Base-by-base conservation (phyloP, 805 yeast species). In the Ogataea parapolymorpha region DNA sequence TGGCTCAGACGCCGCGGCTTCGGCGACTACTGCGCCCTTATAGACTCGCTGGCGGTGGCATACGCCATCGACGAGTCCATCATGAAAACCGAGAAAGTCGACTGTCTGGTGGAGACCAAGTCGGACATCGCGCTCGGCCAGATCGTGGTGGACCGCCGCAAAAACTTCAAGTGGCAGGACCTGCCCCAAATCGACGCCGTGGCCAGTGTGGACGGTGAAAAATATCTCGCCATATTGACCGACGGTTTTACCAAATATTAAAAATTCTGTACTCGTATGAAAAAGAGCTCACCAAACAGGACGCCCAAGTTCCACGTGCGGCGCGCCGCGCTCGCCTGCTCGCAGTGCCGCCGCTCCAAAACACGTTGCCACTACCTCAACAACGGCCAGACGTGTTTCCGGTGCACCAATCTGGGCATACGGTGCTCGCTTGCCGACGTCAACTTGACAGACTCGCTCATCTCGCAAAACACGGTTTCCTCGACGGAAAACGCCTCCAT, bases 21-120 rank as follows among this genome's bases (percentile, higher is more conserved):
- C 35, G 55, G 58, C 15, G 60, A 56, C 26, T 56, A 56, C 34
- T 56, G 60, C 41, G 60, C 60, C 3, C 40, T 56, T 23, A 56
- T 56, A 15, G 60, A 54, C 38, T 52, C 59, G 16, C 38, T 56
- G 8, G 59, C 60, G 5, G 60, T 56, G 8, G 59, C 58, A 4
- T 52, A 51, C 35, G 56, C 56, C 22, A 50, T 56, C n/a, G 58
- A 55, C 37, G 46, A 44, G 16, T 37, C 45, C n/a, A 51, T 55
- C 17, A 49, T 55, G 54, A 38, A 34, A 3, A 49, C 57, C 2
- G 50, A 53, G 28, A 35, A 17, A 16, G 56, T 56, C 13, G 53
- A 46, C 20, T 32, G 51, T 36, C 46, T 50, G 10, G 57, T 56
- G 22, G 61, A 56, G 36, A 55, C 59, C 3, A 37, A 54, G 37